phyloP scores from a whole-genome alignment of 306 rosid genomes.

The Arachis hypogaea region DNA sequence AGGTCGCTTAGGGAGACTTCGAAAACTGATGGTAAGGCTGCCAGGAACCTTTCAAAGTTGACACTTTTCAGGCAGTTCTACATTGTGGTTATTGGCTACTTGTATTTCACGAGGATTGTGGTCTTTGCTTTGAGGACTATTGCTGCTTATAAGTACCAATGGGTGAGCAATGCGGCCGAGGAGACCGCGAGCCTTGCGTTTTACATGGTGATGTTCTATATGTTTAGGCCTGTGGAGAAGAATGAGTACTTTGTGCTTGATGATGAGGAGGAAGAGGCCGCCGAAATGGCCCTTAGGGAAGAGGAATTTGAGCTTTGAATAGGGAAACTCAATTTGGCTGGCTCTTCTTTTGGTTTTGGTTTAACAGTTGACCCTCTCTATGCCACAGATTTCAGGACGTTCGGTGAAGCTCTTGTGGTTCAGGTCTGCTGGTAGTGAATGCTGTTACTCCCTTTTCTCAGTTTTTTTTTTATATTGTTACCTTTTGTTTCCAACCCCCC shows the following conservation, averaged over 20 bases:
- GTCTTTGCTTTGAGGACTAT: constrained; percentile 90
- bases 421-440: constrained; percentile 37
- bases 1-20: constrained; percentile 83
- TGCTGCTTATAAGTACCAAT: constrained; percentile 89
- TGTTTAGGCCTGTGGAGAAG: constrained; percentile 92
- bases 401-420: constrained; percentile 39
- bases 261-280: constrained; percentile 94
- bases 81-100: constrained; percentile 84
- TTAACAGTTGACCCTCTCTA: neutral
- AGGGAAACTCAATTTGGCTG: constrained; percentile 13
- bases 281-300: constrained; percentile 79
- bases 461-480: neutral
- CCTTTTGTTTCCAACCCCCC: constrained; percentile 23
- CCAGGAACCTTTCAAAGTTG: constrained; percentile 76
- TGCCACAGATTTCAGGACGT: constrained; percentile 28
- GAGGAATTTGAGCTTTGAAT: constrained; percentile 86
- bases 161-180: constrained; percentile 94
- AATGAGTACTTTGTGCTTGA: constrained; percentile 89
- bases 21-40: constrained; percentile 91
- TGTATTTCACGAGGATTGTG: constrained; percentile 80
- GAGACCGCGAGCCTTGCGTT: constrained; percentile 78
- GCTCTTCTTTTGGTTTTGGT: constrained; percentile 14
- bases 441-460: constrained; percentile 10
- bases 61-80: constrained; percentile 90
- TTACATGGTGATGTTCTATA: constrained; percentile 81